These are phyloP conservation scores for Quercus engelmannii DNA, from an alignment of 306 rosid species.

Conservation along the genomic window DNA sequence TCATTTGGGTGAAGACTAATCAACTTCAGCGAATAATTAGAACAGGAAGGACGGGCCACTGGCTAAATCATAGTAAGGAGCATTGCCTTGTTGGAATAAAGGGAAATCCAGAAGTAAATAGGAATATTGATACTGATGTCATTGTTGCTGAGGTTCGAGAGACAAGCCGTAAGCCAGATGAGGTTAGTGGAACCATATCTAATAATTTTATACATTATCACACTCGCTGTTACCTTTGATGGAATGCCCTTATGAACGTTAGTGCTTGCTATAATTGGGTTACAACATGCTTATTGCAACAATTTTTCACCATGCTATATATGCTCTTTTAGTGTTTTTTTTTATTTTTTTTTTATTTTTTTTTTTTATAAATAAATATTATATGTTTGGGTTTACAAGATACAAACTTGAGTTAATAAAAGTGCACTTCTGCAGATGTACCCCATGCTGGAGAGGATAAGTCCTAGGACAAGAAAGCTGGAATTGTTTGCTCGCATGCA, in stretches of 20 bases:
- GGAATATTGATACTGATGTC: slow-evolving; percentile 97
- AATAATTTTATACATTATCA: slow-evolving; percentile 6
- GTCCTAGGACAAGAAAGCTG: slow-evolving; percentile 97
- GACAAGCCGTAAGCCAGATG: slow-evolving; percentile 99
- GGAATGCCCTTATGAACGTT: not conserved
- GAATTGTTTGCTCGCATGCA: slow-evolving; percentile 99
- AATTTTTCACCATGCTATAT: not conserved
- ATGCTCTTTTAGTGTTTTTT: not conserved
- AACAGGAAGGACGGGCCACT: slow-evolving; percentile 97
- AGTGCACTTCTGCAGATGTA: slow-evolving; percentile 66
- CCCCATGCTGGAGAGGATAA: slow-evolving; percentile 92
- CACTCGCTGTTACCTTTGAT: not conserved
- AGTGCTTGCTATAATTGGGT: not conserved
- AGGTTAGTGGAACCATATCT: slow-evolving; percentile 51
- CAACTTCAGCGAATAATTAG: slow-evolving; percentile 97
- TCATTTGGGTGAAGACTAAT: slow-evolving; percentile 98
- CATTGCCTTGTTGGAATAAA: slow-evolving; percentile 99
- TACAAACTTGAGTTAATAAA: slow-evolving; percentile 9
- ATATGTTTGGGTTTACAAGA: not conserved
- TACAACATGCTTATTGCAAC: not conserved
- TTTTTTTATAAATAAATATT: not conserved
- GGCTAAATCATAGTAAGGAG: slow-evolving; percentile 99
- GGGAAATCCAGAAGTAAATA: slow-evolving; percentile 82
- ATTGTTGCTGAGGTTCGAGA: slow-evolving; percentile 99
- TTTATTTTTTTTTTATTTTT: not conserved